phyloP scores from a whole-genome alignment of 495 filamentous ascomycete genomes.

The Penicillium angulare region DNA sequence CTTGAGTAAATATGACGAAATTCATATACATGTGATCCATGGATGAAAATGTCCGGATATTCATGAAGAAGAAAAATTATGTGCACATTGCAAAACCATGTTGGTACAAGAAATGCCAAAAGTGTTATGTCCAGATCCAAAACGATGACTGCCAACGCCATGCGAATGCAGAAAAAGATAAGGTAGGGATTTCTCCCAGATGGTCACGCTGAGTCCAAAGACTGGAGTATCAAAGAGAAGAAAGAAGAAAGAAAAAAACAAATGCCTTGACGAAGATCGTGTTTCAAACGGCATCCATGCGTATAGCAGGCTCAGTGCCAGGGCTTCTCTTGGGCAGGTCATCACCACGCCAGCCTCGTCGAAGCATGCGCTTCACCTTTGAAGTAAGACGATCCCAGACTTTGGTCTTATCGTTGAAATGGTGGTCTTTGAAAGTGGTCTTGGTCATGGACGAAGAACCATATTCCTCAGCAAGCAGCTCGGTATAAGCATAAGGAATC shows the following conservation, averaged over 20 bases:
- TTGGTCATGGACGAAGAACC: conserved; percentile 60
- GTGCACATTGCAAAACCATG: conserved; percentile 4
- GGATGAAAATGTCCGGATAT: neutral
- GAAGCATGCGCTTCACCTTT: conserved; percentile 14
- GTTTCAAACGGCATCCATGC: conserved; percentile 9
- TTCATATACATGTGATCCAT: neutral
- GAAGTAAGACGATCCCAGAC: conserved; percentile 31
- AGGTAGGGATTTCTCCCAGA: neutral
- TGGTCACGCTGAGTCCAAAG: conserved; percentile 4
- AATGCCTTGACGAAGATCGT: neutral
- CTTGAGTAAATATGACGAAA: neutral
- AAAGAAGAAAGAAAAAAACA: neutral
- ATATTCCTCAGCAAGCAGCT: conserved; percentile 75
- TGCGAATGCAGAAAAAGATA: conserved; percentile 18
- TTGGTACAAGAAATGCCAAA: conserved; percentile 1
- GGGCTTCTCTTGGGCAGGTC: conserved; percentile 8
- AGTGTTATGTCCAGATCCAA: conserved; percentile 4
- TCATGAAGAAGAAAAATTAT: conserved; percentile 11
- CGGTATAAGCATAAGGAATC: conserved; percentile 73
- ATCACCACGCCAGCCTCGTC: conserved; percentile 10
- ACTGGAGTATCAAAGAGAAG: too few species aligned
- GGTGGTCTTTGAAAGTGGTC: conserved; percentile 57
- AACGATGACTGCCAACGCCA: conserved; percentile 21
- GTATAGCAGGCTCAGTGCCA: conserved; percentile 7
- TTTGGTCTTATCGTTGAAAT: conserved; percentile 35